These are phyloP conservation scores for Termitomyces eurrhizus DNA, from an alignment of 768 basidiomycete genomes.

Conservation along the genomic window DNA sequence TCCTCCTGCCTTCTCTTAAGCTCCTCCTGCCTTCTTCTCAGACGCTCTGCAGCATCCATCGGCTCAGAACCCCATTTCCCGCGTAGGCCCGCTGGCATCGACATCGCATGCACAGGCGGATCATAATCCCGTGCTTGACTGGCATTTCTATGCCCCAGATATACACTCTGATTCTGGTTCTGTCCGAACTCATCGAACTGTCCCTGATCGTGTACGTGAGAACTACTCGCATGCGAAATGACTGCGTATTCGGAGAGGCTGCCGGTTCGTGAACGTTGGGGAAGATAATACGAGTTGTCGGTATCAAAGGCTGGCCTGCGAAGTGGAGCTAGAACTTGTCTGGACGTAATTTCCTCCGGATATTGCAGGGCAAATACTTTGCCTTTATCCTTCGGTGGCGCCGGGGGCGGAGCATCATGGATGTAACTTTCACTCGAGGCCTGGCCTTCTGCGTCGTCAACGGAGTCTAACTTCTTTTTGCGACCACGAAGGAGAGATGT, in stretches of 20 bases:
- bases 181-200: constrained; percentile 15
- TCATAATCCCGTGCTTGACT: constrained; percentile 5
- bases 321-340: constrained; percentile 17
- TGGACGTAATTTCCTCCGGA: constrained; percentile 7
- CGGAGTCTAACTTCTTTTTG: constrained; percentile 28
- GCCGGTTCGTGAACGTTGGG: constrained; percentile 25
- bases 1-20: constrained; percentile 29
- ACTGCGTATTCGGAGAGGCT: constrained; percentile 40
- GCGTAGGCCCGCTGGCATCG: constrained; percentile 22
- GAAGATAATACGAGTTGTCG: constrained; percentile 2
- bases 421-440: constrained; percentile 19
- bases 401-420: constrained; percentile 37
- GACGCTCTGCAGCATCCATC: constrained; percentile 31
- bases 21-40: constrained; percentile 27
- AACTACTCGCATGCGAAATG: constrained; percentile 30
- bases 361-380: constrained; percentile 16
- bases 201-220: constrained; percentile 24
- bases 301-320: constrained; percentile 4
- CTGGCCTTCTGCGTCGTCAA: constrained; percentile 18
- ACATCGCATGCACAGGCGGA: constrained; percentile 7
- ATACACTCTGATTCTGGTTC: constrained; percentile 13
- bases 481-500: constrained; percentile 36
- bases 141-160: constrained; percentile 1
- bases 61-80: constrained; percentile 34
- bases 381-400: constrained; percentile 43